Conservation (phyloP, 345 rosid species). For the Mangifera indica region DNA sequence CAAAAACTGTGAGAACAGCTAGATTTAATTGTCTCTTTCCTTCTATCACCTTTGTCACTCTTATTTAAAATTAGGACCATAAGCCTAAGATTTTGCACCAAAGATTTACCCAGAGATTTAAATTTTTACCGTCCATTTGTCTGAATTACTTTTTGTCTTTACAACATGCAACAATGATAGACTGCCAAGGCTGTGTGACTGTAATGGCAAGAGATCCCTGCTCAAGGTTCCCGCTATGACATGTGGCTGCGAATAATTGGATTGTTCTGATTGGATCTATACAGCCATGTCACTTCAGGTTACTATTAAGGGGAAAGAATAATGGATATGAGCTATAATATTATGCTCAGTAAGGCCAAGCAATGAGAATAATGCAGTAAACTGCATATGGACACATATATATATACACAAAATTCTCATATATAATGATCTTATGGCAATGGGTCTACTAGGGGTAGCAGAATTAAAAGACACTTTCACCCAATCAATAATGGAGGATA, state of each 20-base stretch:
- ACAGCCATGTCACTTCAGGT: neutral
- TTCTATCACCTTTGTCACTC: conserved; percentile 7
- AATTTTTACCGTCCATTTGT: conserved; percentile 10
- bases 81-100: conserved; percentile 20
- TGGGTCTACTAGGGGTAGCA: no score
- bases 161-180: neutral
- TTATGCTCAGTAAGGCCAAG: neutral
- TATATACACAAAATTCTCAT: no score
- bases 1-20: conserved; percentile 28
- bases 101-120: neutral
- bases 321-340: neutral
- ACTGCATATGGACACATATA: neutral
- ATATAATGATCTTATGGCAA: no score
- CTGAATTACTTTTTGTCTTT: conserved; percentile 13
- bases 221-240: neutral
- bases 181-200: neutral
- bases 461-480: no score
- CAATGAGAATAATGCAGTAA: conserved; percentile 10
- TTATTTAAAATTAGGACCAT: neutral
- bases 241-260: neutral
- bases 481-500: no score
- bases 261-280: neutral
- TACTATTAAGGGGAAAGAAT: neutral
- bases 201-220: neutral
- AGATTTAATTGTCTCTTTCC: conserved; percentile 31